Base-by-base conservation (phyloP, 2,329 filamentous ascomycete genomes). In the Berkeleyomyces basicola region DNA sequence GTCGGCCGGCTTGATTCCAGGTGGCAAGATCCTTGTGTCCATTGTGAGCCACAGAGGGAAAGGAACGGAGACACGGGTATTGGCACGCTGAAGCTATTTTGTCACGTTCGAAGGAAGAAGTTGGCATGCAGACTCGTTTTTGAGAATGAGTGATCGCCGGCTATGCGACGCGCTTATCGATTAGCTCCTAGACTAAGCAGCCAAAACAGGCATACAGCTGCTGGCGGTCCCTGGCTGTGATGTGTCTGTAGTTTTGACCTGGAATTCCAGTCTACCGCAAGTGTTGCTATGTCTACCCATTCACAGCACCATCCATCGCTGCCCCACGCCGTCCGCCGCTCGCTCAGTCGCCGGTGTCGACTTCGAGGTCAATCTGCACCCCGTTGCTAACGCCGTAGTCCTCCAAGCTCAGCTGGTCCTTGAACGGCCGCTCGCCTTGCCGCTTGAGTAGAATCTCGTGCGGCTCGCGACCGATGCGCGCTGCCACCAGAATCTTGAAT, bases 341-440 rank as follows among this genome's bases (percentile, higher is more conserved):
- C 16, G 14, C 67, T 78, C 71, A 83, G 68, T 83, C 81, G 1
- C 81, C 79, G 3, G 81, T 83, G 67, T 83, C 81, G 59, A 84
- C 78, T 73, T 83, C 81, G 49, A 84, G 72, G 67, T 84, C 81
- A 58, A 84, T 71, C 74, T 84, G 81, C 70, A 96, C 90, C 7
- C 92, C 92, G 74, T 93, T 93, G 69, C 86, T 90, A 63, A 97
- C 85, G n/a, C 88, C 90, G 74, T 96, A 97, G 75, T 97, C 92
- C 70, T 88, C 88, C 68, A 96, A 73, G 42, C 84, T 91, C 65
- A 96, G 79, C 68, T 86, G 82, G 71, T 97, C 91, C 77, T 96
- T 96, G 73, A 97, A 96, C 33, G 92, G 91, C 67, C 91, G 76
- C 75, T 96, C 90, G 10, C 91, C 89, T 74, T 97, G 92, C 67